phyloP scores from a whole-genome alignment of 1,284 basidiomycete genomes.

The Ganoderma leucocontextum region DNA sequence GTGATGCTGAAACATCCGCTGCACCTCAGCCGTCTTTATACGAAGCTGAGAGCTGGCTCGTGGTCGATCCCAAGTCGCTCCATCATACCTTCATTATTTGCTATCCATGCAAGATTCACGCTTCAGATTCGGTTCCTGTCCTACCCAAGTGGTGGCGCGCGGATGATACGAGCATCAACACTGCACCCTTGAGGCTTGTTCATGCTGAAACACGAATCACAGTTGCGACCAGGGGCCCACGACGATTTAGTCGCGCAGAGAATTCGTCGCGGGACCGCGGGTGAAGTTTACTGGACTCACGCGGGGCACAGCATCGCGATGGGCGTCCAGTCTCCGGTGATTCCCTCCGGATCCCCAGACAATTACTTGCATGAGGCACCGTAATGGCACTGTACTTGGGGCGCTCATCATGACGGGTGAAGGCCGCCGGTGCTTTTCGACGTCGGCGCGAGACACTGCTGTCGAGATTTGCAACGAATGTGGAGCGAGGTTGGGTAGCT shows the following conservation, averaged over 20 bases:
- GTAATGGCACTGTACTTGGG: too few species aligned
- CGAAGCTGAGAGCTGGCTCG: neutral
- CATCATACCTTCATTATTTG: constrained; percentile 7
- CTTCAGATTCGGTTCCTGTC: neutral
- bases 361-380: constrained; percentile 3
- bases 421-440: neutral
- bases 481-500: neutral
- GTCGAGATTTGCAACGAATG: neutral
- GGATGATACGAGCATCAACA: neutral
- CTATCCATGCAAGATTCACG: neutral
- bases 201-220: neutral
- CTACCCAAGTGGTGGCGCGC: neutral
- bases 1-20: neutral
- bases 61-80: neutral
- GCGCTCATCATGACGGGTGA: neutral
- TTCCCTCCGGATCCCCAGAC: neutral
- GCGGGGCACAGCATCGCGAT: constrained; percentile 3
- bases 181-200: neutral
- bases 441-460: neutral
- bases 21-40: constrained; percentile 4
- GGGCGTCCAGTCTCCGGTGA: constrained; percentile 1
- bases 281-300: neutral
- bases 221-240: neutral
- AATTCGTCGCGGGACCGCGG: neutral
- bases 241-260: neutral